Evolutionary conservation across 208 protist genomes (phyloP).

Genomic region (Leishmania tarentolae): DNA sequence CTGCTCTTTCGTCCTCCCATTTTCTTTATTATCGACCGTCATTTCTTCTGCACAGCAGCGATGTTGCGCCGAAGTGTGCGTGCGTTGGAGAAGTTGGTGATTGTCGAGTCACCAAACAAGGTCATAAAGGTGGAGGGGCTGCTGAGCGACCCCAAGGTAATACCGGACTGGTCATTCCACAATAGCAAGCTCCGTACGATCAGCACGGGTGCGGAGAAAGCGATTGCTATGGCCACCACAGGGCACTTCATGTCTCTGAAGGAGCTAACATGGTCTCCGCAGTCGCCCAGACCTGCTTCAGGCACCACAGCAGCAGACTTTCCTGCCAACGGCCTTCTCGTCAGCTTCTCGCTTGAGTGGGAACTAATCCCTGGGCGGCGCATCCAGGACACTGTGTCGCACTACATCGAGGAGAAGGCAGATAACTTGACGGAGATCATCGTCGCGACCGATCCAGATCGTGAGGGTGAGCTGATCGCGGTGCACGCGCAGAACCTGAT

Average conservation of each 20-base stretch:
- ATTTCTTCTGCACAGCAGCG: not conserved
- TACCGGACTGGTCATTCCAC: slow-evolving; percentile 85
- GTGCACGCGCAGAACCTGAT: slow-evolving; percentile 83
- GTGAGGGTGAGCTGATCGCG: slow-evolving; percentile 92
- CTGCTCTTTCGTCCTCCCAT: not conserved
- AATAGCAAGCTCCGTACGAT: slow-evolving; percentile 44
- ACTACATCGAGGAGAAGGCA: slow-evolving; percentile 79
- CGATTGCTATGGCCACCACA: slow-evolving; percentile 83
- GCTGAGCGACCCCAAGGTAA: slow-evolving; percentile 76
- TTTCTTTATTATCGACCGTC: not conserved
- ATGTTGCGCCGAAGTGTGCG: slow-evolving; percentile 62
- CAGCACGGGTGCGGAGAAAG: slow-evolving; percentile 65
- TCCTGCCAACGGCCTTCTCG: slow-evolving; percentile 60
- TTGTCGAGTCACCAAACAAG: slow-evolving; percentile 93
- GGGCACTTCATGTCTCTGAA: slow-evolving; percentile 90
- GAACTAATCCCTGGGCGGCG: slow-evolving; percentile 70
- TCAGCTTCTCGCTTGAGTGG: slow-evolving; percentile 77
- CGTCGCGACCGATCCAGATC: slow-evolving; percentile 90
- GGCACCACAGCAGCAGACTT: slow-evolving; percentile 35
- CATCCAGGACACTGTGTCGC: slow-evolving; percentile 82
- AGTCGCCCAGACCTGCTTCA: slow-evolving; percentile 8
- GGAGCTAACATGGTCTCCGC: slow-evolving; percentile 73
- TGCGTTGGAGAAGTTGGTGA: slow-evolving; percentile 82
- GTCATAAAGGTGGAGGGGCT: slow-evolving; percentile 89
- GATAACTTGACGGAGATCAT: slow-evolving; percentile 89